Evolutionary conservation across 768 basidiomycete species (phyloP).

Genomic region (Leccinum boreale): DNA sequence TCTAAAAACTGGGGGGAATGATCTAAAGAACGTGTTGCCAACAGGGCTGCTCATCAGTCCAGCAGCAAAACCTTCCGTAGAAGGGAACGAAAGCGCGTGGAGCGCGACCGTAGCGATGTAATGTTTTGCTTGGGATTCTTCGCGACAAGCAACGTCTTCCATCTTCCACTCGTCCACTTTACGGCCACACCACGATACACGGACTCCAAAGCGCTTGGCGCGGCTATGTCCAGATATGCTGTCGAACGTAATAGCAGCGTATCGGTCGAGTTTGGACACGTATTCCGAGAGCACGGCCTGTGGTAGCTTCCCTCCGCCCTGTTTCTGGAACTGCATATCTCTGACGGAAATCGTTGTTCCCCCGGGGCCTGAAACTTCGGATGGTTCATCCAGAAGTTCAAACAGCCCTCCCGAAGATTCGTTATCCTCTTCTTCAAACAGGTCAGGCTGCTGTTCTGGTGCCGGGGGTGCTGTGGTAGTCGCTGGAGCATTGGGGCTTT

Average conservation of each 20-base stretch:
- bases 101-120: constrained; percentile 86
- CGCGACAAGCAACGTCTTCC: constrained; percentile 79
- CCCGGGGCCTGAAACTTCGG: constrained; percentile 50
- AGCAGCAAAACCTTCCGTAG: constrained; percentile 59
- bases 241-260: constrained; percentile 69
- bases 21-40: constrained; percentile 65
- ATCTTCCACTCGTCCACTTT: constrained; percentile 70
- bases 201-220: constrained; percentile 68
- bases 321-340: constrained; percentile 80
- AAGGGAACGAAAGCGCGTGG: constrained; percentile 69
- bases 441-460: constrained; percentile 31
- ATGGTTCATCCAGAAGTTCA: constrained; percentile 66
- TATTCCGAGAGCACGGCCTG: constrained; percentile 67
- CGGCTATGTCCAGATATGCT: constrained; percentile 68
- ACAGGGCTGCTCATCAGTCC: constrained; percentile 44
- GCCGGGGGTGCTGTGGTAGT: not conserved
- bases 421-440: constrained; percentile 53
- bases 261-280: constrained; percentile 65
- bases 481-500: not conserved
- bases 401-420: constrained; percentile 62
- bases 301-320: constrained; percentile 79
- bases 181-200: constrained; percentile 68
- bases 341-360: constrained; percentile 55
- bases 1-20: constrained; percentile 78
- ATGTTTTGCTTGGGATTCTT: constrained; percentile 79